phyloP scores from a whole-genome alignment of 208 protist species.

The Endotrypanum monterogeii region DNA sequence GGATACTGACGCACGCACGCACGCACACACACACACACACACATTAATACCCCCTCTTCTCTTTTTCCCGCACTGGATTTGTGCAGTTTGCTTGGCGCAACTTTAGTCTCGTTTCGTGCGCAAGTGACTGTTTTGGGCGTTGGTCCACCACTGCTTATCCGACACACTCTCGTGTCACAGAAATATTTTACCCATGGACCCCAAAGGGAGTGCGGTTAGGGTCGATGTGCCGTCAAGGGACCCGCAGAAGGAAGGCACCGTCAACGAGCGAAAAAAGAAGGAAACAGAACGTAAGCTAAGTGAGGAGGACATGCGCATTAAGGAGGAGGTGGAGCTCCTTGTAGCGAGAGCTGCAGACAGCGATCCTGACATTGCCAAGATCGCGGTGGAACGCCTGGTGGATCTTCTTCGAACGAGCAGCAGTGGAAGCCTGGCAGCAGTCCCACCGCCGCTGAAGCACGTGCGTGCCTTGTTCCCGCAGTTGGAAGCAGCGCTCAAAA shows the following conservation, averaged over 20 bases:
- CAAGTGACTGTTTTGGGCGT: background rate
- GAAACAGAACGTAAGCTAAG: slow-evolving; percentile 70
- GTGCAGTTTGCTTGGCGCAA: background rate
- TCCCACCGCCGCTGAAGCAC: slow-evolving; percentile 99
- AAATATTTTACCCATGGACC: slow-evolving; percentile 10
- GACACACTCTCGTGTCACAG: background rate
- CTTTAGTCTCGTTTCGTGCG: background rate
- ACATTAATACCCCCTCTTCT: background rate
- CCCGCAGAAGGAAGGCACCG: slow-evolving; percentile 45
- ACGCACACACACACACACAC: no score
- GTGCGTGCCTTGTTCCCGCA: slow-evolving; percentile 94
- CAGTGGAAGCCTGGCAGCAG: slow-evolving; percentile 97
- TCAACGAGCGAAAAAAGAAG: slow-evolving; percentile 50
- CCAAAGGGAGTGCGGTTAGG: slow-evolving; percentile 45
- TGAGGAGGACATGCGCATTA: slow-evolving; percentile 95
- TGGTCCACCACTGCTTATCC: background rate
- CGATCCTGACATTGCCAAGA: slow-evolving; percentile 72
- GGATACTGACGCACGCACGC: no score
- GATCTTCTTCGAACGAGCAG: slow-evolving; percentile 95
- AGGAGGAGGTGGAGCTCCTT: slow-evolving; percentile 94
- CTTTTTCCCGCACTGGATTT: background rate
- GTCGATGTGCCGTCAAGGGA: slow-evolving; percentile 65
- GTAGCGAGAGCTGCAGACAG: slow-evolving; percentile 83
- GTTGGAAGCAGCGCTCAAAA: slow-evolving; percentile 90
- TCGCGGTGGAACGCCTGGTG: slow-evolving; percentile 93